phyloP scores from a whole-genome alignment of 768 basidiomycete genomes.

The Podaxis sp. region DNA sequence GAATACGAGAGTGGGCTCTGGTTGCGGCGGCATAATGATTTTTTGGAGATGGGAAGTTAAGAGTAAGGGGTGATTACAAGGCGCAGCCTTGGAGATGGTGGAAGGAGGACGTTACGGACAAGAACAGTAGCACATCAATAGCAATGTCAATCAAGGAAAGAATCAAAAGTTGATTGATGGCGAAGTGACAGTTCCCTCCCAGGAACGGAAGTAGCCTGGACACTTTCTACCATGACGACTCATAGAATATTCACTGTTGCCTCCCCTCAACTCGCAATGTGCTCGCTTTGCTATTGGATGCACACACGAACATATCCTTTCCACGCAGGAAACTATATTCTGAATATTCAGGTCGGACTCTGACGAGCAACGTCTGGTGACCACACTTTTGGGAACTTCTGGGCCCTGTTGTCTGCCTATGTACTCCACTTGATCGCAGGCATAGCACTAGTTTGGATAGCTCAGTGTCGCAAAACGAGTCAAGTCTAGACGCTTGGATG shows the following conservation, averaged over 20 bases:
- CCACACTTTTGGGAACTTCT: no score
- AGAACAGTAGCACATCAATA: not conserved
- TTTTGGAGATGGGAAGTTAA: not conserved
- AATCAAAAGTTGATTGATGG: slow-evolving; percentile 8
- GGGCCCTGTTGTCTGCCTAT: no score
- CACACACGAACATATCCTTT: no score
- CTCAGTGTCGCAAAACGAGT: not conserved
- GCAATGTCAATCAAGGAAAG: not conserved
- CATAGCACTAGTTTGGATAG: not conserved
- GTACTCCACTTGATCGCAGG: no score
- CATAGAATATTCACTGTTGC: not conserved
- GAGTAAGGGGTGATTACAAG: slow-evolving; percentile 19
- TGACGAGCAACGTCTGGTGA: no score
- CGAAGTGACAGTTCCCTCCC: not conserved
- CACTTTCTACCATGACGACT: not conserved
- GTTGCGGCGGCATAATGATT: slow-evolving; percentile 28
- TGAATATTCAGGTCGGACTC: no score
- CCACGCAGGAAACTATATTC: no score
- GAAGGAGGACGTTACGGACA: not conserved
- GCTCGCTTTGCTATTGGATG: no score
- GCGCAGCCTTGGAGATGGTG: slow-evolving; percentile 27
- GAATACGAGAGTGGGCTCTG: slow-evolving; percentile 53
- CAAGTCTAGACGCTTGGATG: not conserved
- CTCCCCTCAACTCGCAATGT: no score
- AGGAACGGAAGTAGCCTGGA: not conserved